Conservation (phyloP, 140 eudicot species). For the Erigeron philadelphicus region DNA sequence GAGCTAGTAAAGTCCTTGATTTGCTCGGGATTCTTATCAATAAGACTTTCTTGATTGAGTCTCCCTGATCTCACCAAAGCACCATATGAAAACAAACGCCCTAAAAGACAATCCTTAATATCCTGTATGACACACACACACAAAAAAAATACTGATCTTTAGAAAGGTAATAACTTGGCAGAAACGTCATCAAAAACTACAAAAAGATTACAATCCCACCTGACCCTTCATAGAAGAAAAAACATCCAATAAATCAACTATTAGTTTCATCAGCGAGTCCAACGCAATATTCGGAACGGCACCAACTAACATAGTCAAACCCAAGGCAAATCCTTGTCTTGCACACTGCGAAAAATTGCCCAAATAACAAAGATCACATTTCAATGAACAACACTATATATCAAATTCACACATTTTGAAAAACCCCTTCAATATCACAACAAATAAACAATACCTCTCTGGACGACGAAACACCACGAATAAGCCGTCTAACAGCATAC, state of each 20-base stretch:
- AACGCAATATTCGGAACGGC: slow-evolving; percentile 51
- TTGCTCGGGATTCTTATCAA: slow-evolving; percentile 27
- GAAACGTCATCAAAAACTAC: neutral
- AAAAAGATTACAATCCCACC: slow-evolving; percentile 39
- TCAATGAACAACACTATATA: no score
- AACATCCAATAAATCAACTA: slow-evolving; percentile 64
- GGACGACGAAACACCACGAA: slow-evolving; percentile 90
- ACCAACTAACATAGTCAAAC: slow-evolving; percentile 60
- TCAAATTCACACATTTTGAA: no score
- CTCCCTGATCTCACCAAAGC: slow-evolving; percentile 89
- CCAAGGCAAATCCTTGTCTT: slow-evolving; percentile 96
- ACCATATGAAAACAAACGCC: slow-evolving; percentile 92
- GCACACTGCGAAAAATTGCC: slow-evolving; percentile 66
- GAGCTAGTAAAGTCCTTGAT: slow-evolving; percentile 58
- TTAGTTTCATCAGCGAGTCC: slow-evolving; percentile 69
- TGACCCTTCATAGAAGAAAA: slow-evolving; percentile 96
- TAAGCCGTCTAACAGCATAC: slow-evolving; percentile 82
- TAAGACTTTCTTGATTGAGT: slow-evolving; percentile 43
- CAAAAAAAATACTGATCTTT: neutral
- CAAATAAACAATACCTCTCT: slow-evolving; percentile 56
- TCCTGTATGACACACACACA: slow-evolving; percentile 47
- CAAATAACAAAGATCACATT: neutral
- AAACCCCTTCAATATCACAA: no score
- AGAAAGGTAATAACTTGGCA: neutral
- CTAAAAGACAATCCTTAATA: slow-evolving; percentile 76